phyloP scores from a whole-genome alignment of 1,284 basidiomycete species.

The Fistulinella cinereoalba region DNA sequence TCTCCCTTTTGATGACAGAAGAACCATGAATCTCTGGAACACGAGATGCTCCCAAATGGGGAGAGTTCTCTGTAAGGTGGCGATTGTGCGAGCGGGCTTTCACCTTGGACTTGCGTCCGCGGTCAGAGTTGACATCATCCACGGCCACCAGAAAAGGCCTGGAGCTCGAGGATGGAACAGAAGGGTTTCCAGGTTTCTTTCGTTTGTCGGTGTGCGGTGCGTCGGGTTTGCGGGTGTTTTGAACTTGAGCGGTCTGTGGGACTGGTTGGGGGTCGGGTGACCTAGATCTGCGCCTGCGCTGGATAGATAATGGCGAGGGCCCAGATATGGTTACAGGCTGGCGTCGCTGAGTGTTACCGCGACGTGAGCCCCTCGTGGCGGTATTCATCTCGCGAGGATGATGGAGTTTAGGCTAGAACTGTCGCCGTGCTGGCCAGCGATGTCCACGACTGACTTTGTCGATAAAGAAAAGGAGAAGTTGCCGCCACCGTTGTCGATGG shows the following conservation, averaged over 20 bases:
- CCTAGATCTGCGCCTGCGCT: constrained; percentile 27
- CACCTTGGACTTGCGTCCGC: constrained; percentile 32
- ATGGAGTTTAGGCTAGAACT: no score
- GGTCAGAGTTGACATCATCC: constrained; percentile 29
- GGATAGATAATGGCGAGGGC: constrained; percentile 9
- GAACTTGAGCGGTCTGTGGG: constrained; percentile 15
- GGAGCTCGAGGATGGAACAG: constrained; percentile 14
- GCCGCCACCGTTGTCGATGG: constrained; percentile 18
- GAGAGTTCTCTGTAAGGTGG: constrained; percentile 23
- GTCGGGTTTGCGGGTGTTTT: constrained; percentile 22
- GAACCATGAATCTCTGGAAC: constrained; percentile 9
- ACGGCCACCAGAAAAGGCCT: constrained; percentile 27
- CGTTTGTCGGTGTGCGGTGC: constrained; percentile 24
- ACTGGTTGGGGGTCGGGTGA: constrained; percentile 23
- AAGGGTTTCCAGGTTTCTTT: constrained; percentile 26
- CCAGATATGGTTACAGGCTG: constrained; percentile 19
- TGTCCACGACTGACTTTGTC: constrained; percentile 8
- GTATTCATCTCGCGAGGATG: constrained; percentile 20
- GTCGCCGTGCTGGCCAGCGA: no score
- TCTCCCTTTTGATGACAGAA: constrained; percentile 22
- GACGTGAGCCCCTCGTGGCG: constrained; percentile 23
- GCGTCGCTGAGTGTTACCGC: constrained; percentile 24
- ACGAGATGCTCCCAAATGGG: constrained; percentile 11
- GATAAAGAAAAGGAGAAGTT: background rate
- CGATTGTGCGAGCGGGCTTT: constrained; percentile 31